Conservation (phyloP, 2,329 filamentous ascomycete species). For the Talaromyces sp. region DNA sequence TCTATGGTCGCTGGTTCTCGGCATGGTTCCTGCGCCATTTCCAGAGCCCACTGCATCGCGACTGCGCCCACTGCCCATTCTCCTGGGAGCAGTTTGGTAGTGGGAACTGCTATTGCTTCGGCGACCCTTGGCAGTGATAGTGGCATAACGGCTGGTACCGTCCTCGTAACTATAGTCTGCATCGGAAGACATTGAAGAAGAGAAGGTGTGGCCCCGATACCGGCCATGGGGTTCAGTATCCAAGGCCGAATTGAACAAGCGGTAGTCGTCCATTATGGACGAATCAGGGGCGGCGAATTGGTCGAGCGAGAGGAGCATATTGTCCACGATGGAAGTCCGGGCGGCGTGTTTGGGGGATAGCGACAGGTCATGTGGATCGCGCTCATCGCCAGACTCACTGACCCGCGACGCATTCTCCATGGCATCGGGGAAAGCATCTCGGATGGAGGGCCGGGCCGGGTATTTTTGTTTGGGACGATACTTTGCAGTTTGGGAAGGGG, state of each 20-base stretch:
- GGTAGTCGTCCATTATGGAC: conserved; percentile 39
- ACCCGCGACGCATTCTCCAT: conserved; percentile 36
- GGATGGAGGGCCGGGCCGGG: conserved; percentile 38
- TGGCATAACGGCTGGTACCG: conserved; percentile 43
- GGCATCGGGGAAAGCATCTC: conserved; percentile 46
- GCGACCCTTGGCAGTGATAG: conserved; percentile 53
- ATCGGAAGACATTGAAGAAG: conserved; percentile 62
- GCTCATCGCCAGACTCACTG: conserved; percentile 44
- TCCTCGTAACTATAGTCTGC: conserved; percentile 50
- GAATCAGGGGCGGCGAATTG: conserved; percentile 63
- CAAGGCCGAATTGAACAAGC: conserved; percentile 45
- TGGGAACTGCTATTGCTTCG: conserved; percentile 82
- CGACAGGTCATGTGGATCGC: conserved; percentile 73
- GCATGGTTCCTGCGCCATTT: conserved; percentile 29
- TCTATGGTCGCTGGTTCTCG: conserved; percentile 42
- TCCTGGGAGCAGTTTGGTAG: conserved; percentile 62
- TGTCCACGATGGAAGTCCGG: conserved; percentile 89
- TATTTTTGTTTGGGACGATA: conserved; percentile 34
- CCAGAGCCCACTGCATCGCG: conserved; percentile 43
- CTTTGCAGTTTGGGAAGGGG: conserved; percentile 39
- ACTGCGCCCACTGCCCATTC: conserved; percentile 64
- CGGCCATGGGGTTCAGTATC: conserved; percentile 47
- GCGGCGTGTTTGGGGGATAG: conserved; percentile 75
- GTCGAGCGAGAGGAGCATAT: conserved; percentile 92
- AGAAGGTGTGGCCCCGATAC: conserved; percentile 61